These are phyloP conservation scores for Knoxdaviesia capensis DNA, from an alignment of 2,329 filamentous ascomycete genomes.

Conservation along the genomic window DNA sequence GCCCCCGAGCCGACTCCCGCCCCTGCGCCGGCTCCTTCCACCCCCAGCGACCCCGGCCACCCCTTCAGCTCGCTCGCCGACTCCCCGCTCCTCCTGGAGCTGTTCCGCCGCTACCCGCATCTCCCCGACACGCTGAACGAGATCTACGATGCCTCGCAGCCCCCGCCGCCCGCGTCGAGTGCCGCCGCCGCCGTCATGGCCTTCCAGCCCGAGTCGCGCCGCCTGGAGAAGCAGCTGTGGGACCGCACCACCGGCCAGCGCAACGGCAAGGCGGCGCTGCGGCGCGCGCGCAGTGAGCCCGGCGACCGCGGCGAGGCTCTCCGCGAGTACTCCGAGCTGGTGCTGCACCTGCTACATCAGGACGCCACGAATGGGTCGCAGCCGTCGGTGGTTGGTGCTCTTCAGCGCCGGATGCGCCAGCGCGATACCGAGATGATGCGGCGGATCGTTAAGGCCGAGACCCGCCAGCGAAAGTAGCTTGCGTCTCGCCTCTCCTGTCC, in stretches of 20 bases:
- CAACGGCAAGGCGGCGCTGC: slow-evolving; percentile 32
- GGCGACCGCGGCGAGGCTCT: slow-evolving; percentile 38
- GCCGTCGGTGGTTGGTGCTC: slow-evolving; percentile 12
- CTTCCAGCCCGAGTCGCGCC: slow-evolving; percentile 4
- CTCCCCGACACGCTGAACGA: slow-evolving; percentile 24
- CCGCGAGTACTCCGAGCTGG: slow-evolving; percentile 37
- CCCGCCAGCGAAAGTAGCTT: too few relatives aligned
- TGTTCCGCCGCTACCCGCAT: slow-evolving; percentile 32
- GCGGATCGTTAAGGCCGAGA: slow-evolving; percentile 24
- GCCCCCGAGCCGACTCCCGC: slow-evolving; percentile 4
- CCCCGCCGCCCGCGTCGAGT: slow-evolving; percentile 12
- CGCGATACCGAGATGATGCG: slow-evolving; percentile 29
- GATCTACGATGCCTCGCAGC: slow-evolving; percentile 29
- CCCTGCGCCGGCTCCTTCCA: slow-evolving; percentile 3
- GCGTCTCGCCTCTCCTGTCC: too few relatives aligned
- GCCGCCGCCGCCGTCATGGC: slow-evolving; percentile 5
- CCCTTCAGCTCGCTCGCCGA: slow-evolving; percentile 31
- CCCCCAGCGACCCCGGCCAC: slow-evolving; percentile 10
- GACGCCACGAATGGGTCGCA: too few relatives aligned
- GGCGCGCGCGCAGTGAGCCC: slow-evolving; percentile 24
- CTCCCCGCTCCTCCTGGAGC: slow-evolving; percentile 24
- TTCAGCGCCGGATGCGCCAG: slow-evolving; percentile 24
- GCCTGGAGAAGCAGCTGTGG: slow-evolving; percentile 24
- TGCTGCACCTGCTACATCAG: slow-evolving; percentile 28
- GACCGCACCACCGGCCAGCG: slow-evolving; percentile 35